phyloP scores from a whole-genome alignment of 768 basidiomycete species.

The Galerina sulciceps region DNA sequence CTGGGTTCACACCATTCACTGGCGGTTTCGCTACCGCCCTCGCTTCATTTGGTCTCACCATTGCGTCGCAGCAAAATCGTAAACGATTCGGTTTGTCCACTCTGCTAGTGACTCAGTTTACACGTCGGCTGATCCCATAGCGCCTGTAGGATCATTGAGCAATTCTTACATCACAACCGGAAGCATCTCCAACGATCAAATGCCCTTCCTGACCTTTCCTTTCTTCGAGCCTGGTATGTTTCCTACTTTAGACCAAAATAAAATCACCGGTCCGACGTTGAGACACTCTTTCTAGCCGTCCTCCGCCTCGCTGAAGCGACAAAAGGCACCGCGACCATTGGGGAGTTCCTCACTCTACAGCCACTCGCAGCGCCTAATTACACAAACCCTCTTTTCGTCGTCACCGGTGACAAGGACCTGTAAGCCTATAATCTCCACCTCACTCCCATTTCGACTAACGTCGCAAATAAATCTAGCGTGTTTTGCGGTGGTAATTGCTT shows the following conservation, averaged over 20 bases:
- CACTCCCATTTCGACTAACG: neutral
- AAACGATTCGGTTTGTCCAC: conserved; percentile 18
- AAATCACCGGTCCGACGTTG: neutral
- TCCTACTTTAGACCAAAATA: neutral
- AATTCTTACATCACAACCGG: conserved; percentile 19
- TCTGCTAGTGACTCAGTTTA: neutral
- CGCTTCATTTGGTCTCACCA: conserved; percentile 17
- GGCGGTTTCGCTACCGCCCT: conserved; percentile 7
- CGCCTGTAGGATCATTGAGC: conserved; percentile 13
- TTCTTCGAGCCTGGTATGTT: conserved; percentile 22
- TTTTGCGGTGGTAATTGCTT: conserved; percentile 24
- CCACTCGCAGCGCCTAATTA: conserved; percentile 12
- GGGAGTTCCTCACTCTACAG: conserved; percentile 22
- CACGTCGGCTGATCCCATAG: neutral
- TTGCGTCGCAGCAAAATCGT: conserved; percentile 22
- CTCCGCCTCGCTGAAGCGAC: conserved; percentile 9
- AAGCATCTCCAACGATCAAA: conserved; percentile 19
- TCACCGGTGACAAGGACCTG: conserved; percentile 28
- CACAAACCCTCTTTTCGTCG: conserved; percentile 22
- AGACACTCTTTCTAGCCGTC: conserved; percentile 1
- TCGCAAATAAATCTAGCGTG: conserved; percentile 3
- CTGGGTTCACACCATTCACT: conserved; percentile 17
- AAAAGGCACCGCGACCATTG: conserved; percentile 21
- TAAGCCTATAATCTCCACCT: conserved; percentile 6
- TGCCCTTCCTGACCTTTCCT: conserved; percentile 22